Evolutionary conservation across 73 alveolate genomes (phyloP), one percentile per base, ranked within the genome.

Genomic region (Halteria grandinella): DNA sequence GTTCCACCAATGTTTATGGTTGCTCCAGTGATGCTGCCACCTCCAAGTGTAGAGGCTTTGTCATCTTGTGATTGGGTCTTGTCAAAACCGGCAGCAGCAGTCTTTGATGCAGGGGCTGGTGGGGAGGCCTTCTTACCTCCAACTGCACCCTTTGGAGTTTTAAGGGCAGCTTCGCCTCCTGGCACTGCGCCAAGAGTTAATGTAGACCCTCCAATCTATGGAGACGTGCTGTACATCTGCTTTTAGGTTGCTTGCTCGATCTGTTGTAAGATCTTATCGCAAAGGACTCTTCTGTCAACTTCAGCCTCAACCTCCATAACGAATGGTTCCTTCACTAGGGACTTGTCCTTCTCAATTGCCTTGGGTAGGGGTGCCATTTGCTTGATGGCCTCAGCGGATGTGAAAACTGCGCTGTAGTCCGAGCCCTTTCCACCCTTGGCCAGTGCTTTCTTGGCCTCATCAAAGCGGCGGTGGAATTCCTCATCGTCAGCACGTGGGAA

Each of bases 401-500:
- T 10, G 74, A 83, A 83, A 1, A 34, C 36, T 39, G 92, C 92
- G 11, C 69, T 44, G 84, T 83, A 83, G 25, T 62, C 41, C n/a
- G n/a, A n/a, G n/a, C n/a, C n/a, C 32, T 62, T 47, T 51, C 74
- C 74, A 11, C 79, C 85, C 58, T 55, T 80, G 24, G 62, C 51
- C 28, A 50, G 50, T 5, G 60, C 53, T 29, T 69, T 81, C 86
- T 92, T 92, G 29, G 95, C 86, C 34, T 75, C 92, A 52, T 96
- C 99, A 72, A 89, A 92, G 74, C 95, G 76, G 41, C 85, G 89
- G 53, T 72, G 75, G 83, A 72, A 91, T 72, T 91, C 89, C 49
- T 92, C 97, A 52, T 93, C 98, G 23, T 95, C 98, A 3, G 74
- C 63, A 85, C 99, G 89, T 76, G 97, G 91, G 74, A 97, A 85